A percentile compares a stretch with the other conserved stretches of the same genome.
phyloP scores from a whole-genome alignment of 768 basidiomycete genomes.

The Boletus vermiculosoides region DNA sequence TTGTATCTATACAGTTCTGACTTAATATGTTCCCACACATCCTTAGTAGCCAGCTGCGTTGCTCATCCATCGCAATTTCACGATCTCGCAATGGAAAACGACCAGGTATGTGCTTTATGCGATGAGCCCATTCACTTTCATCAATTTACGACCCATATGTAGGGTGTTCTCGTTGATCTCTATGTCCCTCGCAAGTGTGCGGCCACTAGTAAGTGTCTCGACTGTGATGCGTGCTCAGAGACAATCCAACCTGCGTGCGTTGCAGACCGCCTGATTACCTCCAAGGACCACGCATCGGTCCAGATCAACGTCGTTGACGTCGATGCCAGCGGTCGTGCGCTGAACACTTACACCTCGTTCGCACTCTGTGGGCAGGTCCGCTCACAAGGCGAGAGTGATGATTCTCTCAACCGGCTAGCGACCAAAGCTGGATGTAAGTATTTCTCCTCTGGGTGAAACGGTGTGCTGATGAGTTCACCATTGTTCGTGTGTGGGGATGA shows the following conservation, averaged over 20 bases:
- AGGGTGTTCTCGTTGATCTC: constrained; percentile 99
- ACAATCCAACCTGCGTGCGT: constrained; percentile 3
- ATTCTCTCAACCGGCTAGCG: constrained; percentile 93
- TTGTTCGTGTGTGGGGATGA: constrained; percentile 6
- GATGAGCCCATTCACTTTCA: not conserved
- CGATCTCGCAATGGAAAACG: constrained; percentile 78
- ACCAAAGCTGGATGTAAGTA: constrained; percentile 92
- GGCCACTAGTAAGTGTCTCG: constrained; percentile 78
- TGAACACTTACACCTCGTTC: constrained; percentile 82
- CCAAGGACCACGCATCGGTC: constrained; percentile 98
- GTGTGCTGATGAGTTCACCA: constrained; percentile 8
- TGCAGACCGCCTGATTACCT: constrained; percentile 93
- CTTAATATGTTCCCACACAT: constrained; percentile 29
- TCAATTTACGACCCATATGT: constrained; percentile 5
- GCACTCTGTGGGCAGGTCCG: constrained; percentile 94
- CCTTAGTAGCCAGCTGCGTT: not conserved
- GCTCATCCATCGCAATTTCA: constrained; percentile 3
- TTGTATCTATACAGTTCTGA: constrained; percentile 34
- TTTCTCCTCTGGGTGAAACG: not conserved
- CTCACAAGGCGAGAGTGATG: constrained; percentile 94
- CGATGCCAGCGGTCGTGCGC: constrained; percentile 81
- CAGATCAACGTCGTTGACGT: constrained; percentile 96
- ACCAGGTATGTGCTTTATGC: constrained; percentile 55
- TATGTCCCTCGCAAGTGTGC: constrained; percentile 99
- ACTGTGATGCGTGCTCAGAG: not conserved